Percentiles rank a stretch among this genome's conserved stretches.
phyloP scores from a whole-genome alignment of 768 basidiomycete genomes.

The Collybiopsis luxurians region DNA sequence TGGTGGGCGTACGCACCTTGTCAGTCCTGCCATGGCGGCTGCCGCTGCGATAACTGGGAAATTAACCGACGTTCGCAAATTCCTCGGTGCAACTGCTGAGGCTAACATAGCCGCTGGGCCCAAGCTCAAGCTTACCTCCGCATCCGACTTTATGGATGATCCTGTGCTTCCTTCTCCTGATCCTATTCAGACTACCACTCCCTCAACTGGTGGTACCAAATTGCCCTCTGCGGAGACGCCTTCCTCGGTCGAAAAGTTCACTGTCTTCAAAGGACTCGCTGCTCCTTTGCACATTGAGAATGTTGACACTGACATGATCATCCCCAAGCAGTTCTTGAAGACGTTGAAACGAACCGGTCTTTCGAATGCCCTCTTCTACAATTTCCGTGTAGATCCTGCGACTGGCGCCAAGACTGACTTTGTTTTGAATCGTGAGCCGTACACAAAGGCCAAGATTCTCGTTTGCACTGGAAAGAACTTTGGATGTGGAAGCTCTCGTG shows the following conservation, averaged over 20 bases:
- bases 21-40: slow-evolving; percentile 91
- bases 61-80: slow-evolving; percentile 81
- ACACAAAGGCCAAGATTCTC: slow-evolving; percentile 71
- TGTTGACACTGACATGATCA: slow-evolving; percentile 93
- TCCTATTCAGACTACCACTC: slow-evolving; percentile 34
- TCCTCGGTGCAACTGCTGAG: slow-evolving; percentile 49
- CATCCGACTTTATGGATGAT: slow-evolving; percentile 76
- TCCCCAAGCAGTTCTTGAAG: slow-evolving; percentile 92
- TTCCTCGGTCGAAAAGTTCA: slow-evolving; percentile 60
- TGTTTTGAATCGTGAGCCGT: slow-evolving; percentile 78
- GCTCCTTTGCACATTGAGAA: slow-evolving; percentile 82
- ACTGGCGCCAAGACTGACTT: slow-evolving; percentile 84
- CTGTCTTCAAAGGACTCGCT: slow-evolving; percentile 67
- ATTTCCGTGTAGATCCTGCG: slow-evolving; percentile 73
- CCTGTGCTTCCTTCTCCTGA: slow-evolving; percentile 56
- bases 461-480: slow-evolving; percentile 88
- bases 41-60: slow-evolving; percentile 86
- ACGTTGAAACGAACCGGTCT: slow-evolving; percentile 89
- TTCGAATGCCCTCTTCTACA: slow-evolving; percentile 78
- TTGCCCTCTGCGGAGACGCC: slow-evolving; percentile 41
- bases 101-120: slow-evolving; percentile 41
- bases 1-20: slow-evolving; percentile 85
- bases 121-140: slow-evolving; percentile 68
- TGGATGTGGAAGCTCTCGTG: slow-evolving; percentile 87
- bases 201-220: slow-evolving; percentile 27